Base-by-base conservation (phyloP, 2,329 filamentous ascomycete species). In the Apiospora saccharicola region DNA sequence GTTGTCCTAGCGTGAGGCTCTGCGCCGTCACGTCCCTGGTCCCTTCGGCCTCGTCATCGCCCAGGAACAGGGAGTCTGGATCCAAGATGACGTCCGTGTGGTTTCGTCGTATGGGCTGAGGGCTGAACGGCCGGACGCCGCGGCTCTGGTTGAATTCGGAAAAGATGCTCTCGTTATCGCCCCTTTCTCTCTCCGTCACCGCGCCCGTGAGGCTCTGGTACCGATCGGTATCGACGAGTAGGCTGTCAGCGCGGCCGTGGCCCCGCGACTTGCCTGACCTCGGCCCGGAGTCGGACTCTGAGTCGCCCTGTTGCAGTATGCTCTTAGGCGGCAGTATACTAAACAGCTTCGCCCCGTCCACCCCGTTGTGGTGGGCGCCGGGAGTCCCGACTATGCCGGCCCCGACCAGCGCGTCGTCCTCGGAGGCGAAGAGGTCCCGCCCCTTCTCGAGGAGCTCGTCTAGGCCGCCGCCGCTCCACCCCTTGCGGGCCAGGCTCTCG, bases 391-490 rank as follows among this genome's bases (percentile, higher is more conserved):
- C 73, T 53, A 79, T 77, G 22, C 76, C 74, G 37, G 74, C 74
- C 67, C 64, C 71, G 61, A 73, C 71, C 67, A 76, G 47, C 61
- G 73, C 69, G n/a, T 81, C 81, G 3, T 82, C 81, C 41, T 83
- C 81, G 41, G 74, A 83, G 3, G 88, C 88, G 73, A 91, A 91
- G 24, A 92, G 81, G 77, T 93, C 91, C 47, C 86, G 85, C 12
- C 90, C 91, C 77, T 87, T 89, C 73, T 92, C 90, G 3, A 93
- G 82, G 4, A 93, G 81, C 46, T 92, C 90, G 73, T 92, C 91
- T 41, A 93, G 82, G 0, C 91, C 91, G 43, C 90, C 91, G 49
- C 91, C 91, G 26, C 84, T 88, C 91, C 90, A 92, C 10, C 91
- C 91, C 77, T 93, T 93, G 73, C 90, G 83, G 26, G 91, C 90